Conservation (phyloP, 768 basidiomycete species). For the Coprinopsis strossmayeri region DNA sequence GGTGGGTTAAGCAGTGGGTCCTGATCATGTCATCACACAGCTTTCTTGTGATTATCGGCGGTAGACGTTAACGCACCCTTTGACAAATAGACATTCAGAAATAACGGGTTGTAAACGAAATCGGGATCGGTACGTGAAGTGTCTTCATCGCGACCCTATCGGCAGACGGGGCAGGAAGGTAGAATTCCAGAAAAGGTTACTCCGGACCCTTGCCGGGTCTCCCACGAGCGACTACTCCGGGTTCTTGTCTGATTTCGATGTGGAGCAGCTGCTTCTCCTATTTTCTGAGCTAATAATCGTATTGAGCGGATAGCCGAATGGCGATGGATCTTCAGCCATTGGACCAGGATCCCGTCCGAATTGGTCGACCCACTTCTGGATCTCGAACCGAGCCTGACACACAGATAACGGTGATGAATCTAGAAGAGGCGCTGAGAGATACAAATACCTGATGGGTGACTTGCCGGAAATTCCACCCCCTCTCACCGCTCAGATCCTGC, state of each 20-base stretch:
- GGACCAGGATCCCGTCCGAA: neutral
- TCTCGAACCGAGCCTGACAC: neutral
- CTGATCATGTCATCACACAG: neutral
- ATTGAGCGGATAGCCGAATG: neutral
- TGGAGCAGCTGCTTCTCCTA: neutral
- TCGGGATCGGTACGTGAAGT: neutral
- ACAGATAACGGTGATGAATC: neutral
- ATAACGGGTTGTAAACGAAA: neutral
- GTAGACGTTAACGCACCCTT: no score
- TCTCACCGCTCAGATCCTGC: neutral
- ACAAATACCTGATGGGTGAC: neutral
- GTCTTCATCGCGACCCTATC: constrained; percentile 5
- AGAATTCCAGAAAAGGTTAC: constrained; percentile 4
- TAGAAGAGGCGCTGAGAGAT: neutral
- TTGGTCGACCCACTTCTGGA: neutral
- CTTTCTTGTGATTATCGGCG: neutral
- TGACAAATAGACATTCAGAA: no score
- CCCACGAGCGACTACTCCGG: constrained; percentile 2
- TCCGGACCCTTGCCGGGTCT: constrained; percentile 1
- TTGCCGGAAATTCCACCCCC: neutral
- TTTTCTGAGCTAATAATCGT: neutral
- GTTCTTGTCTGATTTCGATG: neutral
- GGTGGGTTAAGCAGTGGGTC: no score
- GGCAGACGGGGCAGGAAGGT: neutral
- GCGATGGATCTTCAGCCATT: neutral